These are phyloP conservation scores for Chrysochromulina tobinii DNA, from an alignment of 78 protist species.

Conservation along the genomic window DNA sequence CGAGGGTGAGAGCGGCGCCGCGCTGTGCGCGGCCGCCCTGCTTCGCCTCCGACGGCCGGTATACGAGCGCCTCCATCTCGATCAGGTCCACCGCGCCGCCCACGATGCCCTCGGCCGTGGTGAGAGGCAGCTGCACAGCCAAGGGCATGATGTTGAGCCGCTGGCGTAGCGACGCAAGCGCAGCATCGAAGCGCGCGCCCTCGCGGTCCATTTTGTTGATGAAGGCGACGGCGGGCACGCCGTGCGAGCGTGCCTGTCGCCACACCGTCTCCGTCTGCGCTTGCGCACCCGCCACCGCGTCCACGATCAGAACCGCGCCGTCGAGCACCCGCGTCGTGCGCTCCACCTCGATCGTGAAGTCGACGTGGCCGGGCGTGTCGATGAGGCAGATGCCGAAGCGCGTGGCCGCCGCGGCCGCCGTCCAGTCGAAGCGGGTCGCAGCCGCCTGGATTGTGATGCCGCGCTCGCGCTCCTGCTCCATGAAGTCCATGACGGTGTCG, in stretches of 20 bases:
- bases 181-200: constrained; percentile 37
- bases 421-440: constrained; percentile 79
- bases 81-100: background rate
- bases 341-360: constrained; percentile 92
- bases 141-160: constrained; percentile 82
- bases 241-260: constrained; percentile 55
- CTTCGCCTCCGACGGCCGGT: background rate
- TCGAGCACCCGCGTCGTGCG: constrained; percentile 62
- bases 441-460: constrained; percentile 92
- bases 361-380: constrained; percentile 99
- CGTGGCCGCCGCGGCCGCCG: constrained; percentile 4
- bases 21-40: background rate
- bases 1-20: no score
- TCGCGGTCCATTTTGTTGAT: constrained; percentile 93
- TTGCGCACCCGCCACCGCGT: constrained; percentile 17
- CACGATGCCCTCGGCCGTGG: background rate
- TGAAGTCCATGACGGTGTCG: constrained; percentile 94
- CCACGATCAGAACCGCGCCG: constrained; percentile 52
- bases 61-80: constrained; percentile 50
- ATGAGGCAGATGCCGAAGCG: constrained; percentile 69
- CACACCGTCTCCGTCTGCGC: constrained; percentile 89
- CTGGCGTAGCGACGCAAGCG: constrained; percentile 49
- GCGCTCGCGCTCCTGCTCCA: constrained; percentile 94
- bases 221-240: constrained; percentile 89
- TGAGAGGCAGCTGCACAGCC: constrained; percentile 60